A percentile compares a stretch with the other conserved stretches of the same genome.
These are phyloP conservation scores for Paramecium primaurelia DNA, from an alignment of 73 alveolate species.

Conservation along the genomic window DNA sequence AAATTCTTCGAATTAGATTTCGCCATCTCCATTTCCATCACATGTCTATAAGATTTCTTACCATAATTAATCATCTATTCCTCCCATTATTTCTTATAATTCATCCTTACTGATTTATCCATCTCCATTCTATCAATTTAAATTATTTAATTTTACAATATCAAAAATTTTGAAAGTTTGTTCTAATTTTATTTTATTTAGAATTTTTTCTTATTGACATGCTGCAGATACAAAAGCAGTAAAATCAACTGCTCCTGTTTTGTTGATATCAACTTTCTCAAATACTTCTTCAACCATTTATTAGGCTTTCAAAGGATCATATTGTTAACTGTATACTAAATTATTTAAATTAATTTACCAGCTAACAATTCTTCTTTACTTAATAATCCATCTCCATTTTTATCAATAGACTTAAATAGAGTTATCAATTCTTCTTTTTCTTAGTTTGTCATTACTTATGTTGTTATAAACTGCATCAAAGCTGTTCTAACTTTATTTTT, in stretches of 20 bases:
- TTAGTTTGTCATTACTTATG: slow-evolving; percentile 36
- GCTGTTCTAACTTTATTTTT: slow-evolving; percentile 57
- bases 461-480: slow-evolving; percentile 35
- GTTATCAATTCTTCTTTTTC: slow-evolving; percentile 48
- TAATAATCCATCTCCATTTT: slow-evolving; percentile 55
- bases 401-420: slow-evolving; percentile 42
- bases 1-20: slow-evolving; percentile 1
- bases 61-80: slow-evolving; percentile 29
- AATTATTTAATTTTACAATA: background rate
- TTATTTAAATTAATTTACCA: background rate
- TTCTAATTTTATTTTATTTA: slow-evolving; percentile 3
- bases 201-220: background rate
- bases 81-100: slow-evolving; percentile 25
- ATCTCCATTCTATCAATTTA: slow-evolving; percentile 16
- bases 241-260: slow-evolving; percentile 46
- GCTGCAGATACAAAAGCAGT: slow-evolving; percentile 41
- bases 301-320: background rate
- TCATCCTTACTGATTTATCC: slow-evolving; percentile 25
- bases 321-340: background rate
- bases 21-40: slow-evolving; percentile 11
- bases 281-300: slow-evolving; percentile 50
- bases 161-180: slow-evolving; percentile 23
- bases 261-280: slow-evolving; percentile 44
- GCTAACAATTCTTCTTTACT: slow-evolving; percentile 42
- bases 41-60: slow-evolving; percentile 4